Conservation (phyloP, 148 eudicot species). For the Camellia japonica region DNA sequence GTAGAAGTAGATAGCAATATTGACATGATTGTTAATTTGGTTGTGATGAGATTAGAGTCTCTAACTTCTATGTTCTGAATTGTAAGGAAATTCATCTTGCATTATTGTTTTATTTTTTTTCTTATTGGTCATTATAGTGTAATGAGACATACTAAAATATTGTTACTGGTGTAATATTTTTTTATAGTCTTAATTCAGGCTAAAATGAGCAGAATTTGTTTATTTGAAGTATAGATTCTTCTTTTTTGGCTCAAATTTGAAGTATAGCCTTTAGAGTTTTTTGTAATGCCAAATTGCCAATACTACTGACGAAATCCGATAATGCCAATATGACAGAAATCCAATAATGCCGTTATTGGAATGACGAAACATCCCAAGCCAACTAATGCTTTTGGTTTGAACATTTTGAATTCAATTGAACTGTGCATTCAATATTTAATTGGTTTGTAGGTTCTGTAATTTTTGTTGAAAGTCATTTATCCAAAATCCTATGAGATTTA, state of each 20-base stretch:
- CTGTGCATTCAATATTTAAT: background rate
- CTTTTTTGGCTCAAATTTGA: too few relatives aligned
- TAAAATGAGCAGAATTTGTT: background rate
- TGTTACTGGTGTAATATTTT: too few relatives aligned
- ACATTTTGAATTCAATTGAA: background rate
- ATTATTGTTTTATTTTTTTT: background rate
- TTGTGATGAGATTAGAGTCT: background rate
- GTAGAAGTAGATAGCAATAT: background rate
- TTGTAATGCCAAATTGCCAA: background rate
- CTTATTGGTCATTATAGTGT: background rate
- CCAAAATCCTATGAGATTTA: background rate
- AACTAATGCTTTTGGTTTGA: background rate
- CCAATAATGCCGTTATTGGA: background rate
- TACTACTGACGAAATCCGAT: too few relatives aligned
- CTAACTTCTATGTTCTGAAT: background rate
- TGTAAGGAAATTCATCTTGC: background rate
- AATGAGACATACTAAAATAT: background rate
- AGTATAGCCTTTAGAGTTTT: background rate
- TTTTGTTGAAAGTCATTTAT: background rate
- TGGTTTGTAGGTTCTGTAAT: background rate
- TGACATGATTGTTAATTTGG: conserved; percentile 1
- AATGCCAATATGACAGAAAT: too few relatives aligned
- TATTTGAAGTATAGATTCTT: too few relatives aligned
- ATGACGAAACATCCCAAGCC: background rate
- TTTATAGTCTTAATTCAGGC: background rate